phyloP scores from a whole-genome alignment of 305 asterid species.

The Nicotiana rustica region DNA sequence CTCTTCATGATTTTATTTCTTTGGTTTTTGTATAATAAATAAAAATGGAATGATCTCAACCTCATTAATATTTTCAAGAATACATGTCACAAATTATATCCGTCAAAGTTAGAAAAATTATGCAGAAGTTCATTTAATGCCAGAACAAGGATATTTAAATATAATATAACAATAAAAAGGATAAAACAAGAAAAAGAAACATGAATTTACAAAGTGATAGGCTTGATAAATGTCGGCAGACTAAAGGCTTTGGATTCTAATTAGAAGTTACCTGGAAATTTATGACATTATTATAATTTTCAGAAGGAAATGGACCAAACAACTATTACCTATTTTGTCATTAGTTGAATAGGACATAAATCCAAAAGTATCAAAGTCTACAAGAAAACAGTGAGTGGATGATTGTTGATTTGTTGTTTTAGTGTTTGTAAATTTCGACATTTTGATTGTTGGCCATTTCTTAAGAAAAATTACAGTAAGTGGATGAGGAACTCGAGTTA shows the following conservation, averaged over 20 bases:
- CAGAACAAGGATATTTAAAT: no score
- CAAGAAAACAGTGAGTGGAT: not conserved
- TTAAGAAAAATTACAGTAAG: no score
- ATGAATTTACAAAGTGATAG: not conserved
- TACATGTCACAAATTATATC: no score
- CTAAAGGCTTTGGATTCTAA: not conserved
- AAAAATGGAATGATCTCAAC: not conserved
- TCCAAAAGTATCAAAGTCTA: constrained; percentile 20
- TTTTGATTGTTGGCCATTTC: no score
- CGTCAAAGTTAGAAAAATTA: no score
- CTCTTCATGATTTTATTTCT: not conserved
- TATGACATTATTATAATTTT: not conserved
- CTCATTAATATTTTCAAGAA: no score
- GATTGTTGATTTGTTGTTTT: no score
- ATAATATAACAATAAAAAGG: not conserved
- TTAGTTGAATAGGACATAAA: not conserved
- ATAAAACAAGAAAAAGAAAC: not conserved
- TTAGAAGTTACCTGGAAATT: not conserved
- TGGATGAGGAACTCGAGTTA: no score
- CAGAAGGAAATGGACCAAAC: not conserved
- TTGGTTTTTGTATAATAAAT: no score
- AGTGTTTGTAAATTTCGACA: no score
- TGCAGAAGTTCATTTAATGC: no score
- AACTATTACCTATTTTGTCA: not conserved
- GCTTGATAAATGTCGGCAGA: not conserved